phyloP scores from a whole-genome alignment of 2,329 filamentous ascomycete species.

The Calonectria pauciramosa region DNA sequence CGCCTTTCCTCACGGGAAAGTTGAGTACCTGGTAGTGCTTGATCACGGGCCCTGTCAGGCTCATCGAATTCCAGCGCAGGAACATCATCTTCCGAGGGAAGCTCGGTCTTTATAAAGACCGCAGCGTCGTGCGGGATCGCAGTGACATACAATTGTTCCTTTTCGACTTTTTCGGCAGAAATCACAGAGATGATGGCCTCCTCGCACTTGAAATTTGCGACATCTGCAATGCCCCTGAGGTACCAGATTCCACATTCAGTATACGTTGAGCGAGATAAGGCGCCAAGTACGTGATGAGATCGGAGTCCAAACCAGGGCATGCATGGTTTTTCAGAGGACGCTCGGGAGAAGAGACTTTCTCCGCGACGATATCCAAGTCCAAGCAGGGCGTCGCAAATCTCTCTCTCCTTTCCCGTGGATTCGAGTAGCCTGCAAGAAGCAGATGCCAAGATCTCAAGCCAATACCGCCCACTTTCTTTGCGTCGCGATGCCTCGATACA shows the following conservation, averaged over 20 bases:
- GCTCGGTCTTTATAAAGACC: background rate
- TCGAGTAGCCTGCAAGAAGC: background rate
- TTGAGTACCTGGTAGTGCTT: background rate
- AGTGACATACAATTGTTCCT: background rate
- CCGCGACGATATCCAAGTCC: background rate
- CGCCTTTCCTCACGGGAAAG: background rate
- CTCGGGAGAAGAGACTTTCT: background rate
- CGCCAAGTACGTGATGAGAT: background rate
- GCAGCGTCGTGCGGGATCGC: background rate
- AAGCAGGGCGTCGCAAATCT: background rate
- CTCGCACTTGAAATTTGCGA: background rate
- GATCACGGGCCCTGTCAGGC: background rate
- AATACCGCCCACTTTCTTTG: background rate
- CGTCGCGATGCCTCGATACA: background rate
- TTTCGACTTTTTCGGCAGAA: background rate
- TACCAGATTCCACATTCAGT: background rate
- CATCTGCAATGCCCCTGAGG: background rate
- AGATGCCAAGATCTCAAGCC: background rate
- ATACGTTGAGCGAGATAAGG: background rate
- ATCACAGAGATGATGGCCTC: background rate
- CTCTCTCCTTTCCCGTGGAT: background rate
- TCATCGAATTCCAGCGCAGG: background rate
- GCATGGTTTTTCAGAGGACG: background rate
- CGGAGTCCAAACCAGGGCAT: background rate
- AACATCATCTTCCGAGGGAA: background rate